Percentiles rank a stretch among this genome's conserved stretches.
phyloP scores from a whole-genome alignment of 371 early-diverging fungal species.

The Mucor indicus region DNA sequence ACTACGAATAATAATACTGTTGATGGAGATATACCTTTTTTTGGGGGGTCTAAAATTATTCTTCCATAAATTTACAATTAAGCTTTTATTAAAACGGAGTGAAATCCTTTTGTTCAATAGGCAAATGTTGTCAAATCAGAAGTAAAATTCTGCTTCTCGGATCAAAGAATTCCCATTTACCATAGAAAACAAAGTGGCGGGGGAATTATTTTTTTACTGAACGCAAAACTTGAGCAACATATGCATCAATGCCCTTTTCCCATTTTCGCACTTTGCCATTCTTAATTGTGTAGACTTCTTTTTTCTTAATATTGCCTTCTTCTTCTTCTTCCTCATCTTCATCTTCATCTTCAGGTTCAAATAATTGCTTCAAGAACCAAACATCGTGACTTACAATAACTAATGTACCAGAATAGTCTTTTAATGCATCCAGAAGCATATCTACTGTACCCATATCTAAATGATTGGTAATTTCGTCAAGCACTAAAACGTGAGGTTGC shows the following conservation, averaged over 20 bases:
- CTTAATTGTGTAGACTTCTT: conserved; percentile 33
- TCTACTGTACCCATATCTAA: conserved; percentile 76
- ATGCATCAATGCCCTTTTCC: conserved; percentile 47
- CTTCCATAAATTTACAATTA: too few relatives aligned
- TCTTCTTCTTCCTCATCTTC: conserved; percentile 28
- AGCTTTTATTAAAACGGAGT: too few relatives aligned
- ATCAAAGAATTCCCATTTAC: background rate
- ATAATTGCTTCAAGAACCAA: conserved; percentile 64
- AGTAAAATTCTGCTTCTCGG: background rate
- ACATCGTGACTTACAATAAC: conserved; percentile 74
- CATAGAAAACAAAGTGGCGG: too few relatives aligned
- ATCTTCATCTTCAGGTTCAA: conserved; percentile 40
- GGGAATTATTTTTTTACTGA: conserved; percentile 26
- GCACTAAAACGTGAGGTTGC: conserved; percentile 72
- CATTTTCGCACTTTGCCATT: conserved; percentile 34
- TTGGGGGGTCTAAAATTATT: too few relatives aligned
- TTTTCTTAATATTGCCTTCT: background rate
- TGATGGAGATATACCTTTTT: too few relatives aligned
- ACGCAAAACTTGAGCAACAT: conserved; percentile 33
- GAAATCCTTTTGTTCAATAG: too few relatives aligned
- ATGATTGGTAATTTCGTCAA: conserved; percentile 88
- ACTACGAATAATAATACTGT: too few relatives aligned
- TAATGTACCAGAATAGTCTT: conserved; percentile 59
- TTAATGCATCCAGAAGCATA: conserved; percentile 57
- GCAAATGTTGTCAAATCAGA: too few relatives aligned